A percentile compares a stretch with the other conserved stretches of the same genome.
Conservation (phyloP, 2,329 filamentous ascomycete genomes). For the Penicillium sp. region DNA sequence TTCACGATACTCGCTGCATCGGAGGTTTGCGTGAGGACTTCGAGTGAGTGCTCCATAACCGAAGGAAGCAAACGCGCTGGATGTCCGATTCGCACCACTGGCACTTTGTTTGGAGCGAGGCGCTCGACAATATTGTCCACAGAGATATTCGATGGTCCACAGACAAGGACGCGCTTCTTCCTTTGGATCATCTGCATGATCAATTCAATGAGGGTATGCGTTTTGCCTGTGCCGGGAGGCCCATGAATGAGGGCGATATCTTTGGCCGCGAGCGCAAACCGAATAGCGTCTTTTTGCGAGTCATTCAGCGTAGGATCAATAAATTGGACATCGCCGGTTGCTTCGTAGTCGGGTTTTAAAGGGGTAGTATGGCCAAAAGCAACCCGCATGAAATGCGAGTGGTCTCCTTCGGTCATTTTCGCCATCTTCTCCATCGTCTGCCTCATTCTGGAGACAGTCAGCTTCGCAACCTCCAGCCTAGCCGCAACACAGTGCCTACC, state of each 20-base stretch:
- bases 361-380: conserved; percentile 62
- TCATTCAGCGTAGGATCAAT: conserved; percentile 60
- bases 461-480: conserved; percentile 1
- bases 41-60: conserved; percentile 85
- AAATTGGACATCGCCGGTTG: conserved; percentile 53
- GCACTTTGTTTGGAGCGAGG: conserved; percentile 78
- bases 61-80: conserved; percentile 87
- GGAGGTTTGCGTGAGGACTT: conserved; percentile 85
- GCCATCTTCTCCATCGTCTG: conserved; percentile 64
- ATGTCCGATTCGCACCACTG: conserved; percentile 87
- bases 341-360: conserved; percentile 51
- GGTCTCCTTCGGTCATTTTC: conserved; percentile 58
- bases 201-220: conserved; percentile 91
- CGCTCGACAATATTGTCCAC: conserved; percentile 98
- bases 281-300: conserved; percentile 64
- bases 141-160: conserved; percentile 93
- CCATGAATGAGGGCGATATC: conserved; percentile 92
- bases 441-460: conserved; percentile 53
- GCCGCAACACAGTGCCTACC: conserved; percentile 42
- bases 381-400: conserved; percentile 61
- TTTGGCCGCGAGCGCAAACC: conserved; percentile 79
- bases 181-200: conserved; percentile 85
- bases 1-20: conserved; percentile 87
- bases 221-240: conserved; percentile 94
- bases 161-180: conserved; percentile 79